A percentile compares a stretch with the other conserved stretches of the same genome.
phyloP scores from a whole-genome alignment of 2,329 filamentous ascomycete species.

The Aspergillus melleus region DNA sequence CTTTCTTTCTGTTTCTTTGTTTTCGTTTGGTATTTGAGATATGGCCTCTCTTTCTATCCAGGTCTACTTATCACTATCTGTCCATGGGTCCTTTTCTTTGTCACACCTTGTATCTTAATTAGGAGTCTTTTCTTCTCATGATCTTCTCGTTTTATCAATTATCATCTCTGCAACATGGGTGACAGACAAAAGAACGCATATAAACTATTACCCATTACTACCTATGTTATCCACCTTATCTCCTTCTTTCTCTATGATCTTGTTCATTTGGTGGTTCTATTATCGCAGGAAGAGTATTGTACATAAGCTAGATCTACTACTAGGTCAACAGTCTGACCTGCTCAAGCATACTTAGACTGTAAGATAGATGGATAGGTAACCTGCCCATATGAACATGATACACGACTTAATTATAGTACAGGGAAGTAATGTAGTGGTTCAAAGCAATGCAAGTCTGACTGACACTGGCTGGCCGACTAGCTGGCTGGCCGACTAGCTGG shows the following conservation, averaged over 20 bases:
- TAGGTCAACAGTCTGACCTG: background rate
- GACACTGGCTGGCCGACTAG: background rate
- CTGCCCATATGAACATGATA: slow-evolving; percentile 5
- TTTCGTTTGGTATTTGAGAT: slow-evolving; percentile 8
- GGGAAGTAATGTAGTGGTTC: background rate
- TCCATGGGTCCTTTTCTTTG: background rate
- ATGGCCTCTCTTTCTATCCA: background rate
- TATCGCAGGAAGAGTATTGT: background rate
- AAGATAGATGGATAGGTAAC: background rate
- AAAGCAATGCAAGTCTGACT: slow-evolving; percentile 1
- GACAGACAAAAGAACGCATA: background rate
- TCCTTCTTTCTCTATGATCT: too few relatives aligned
- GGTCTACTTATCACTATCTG: background rate
- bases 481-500: background rate
- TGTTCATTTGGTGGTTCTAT: background rate
- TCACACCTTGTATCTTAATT: background rate
- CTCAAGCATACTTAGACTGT: background rate
- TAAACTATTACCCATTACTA: too few relatives aligned
- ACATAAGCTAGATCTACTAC: too few relatives aligned
- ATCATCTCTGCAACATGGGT: background rate
- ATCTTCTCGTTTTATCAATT: background rate
- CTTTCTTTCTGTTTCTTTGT: slow-evolving; percentile 7
- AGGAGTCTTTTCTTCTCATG: slow-evolving; percentile 7
- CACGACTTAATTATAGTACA: slow-evolving; percentile 7
- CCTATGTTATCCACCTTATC: too few relatives aligned